Evolutionary conservation across 768 basidiomycete genomes (phyloP), one percentile per base, ranked within the genome.

Genomic region (Lanmaoa pseudosensibilis): DNA sequence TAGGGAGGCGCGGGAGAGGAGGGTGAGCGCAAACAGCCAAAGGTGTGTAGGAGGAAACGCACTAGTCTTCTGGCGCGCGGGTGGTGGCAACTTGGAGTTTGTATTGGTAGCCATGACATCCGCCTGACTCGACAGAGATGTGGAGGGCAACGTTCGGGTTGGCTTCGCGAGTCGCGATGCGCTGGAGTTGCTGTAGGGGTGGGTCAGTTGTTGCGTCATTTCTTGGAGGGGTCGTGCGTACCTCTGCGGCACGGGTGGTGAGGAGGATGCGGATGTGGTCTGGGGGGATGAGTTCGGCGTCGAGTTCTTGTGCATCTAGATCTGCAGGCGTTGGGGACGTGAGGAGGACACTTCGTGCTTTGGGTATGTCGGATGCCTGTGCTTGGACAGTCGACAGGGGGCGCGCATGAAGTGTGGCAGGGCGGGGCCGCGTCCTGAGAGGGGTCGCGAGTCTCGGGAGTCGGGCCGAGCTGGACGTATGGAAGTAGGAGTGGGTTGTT

Each of bases 71-170:
- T 5, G 79, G 78, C 30, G 79, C 75, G 16, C 78, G 77, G 43
- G 74, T 72, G 37, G 78, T 79, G 3, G 90, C 87, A 4, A 98
- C 80, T 53, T 88, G 85, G 81, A 98, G 83, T 63, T 91, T 95
- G 73, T 98, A 97, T 66, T 97, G 94, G 71, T 98, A 98, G 37
- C 96, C 96, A 69, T 98, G 95, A 67, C 96, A 98, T 19, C 96
- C 96, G 12, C 96, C 96, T 12, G 89, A 92, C 65, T 97, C 94
- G 25, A 98, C 93, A 1, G 85, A 78, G 60, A 98, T 80, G 60
- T 94, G 78, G 23, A 98, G 77, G 4, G 87, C 91, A 21, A 90
- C 78, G 47, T 82, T 66, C 0, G 83, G 71, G 60, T 88, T 80
- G 11, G 83, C 76, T 65, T 90, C 82, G 13, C 49, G 37, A n/a